These are phyloP conservation scores for Starmerella asiatica DNA, from an alignment of 805 yeast genomes.

Conservation along the genomic window DNA sequence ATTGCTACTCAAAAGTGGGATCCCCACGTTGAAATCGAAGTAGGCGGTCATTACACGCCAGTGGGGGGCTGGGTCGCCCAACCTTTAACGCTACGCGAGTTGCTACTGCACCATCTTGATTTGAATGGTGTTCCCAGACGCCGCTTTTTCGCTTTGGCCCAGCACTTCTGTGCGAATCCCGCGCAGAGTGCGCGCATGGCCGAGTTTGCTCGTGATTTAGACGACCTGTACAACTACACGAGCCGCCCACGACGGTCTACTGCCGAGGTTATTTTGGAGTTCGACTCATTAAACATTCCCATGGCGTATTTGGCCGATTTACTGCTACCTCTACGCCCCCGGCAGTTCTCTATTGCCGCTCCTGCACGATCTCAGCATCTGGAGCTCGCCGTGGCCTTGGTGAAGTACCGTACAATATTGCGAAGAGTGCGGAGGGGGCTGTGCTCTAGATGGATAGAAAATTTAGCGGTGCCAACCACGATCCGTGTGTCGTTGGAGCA, in stretches of 20 bases:
- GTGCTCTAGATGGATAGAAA: constrained; percentile 63
- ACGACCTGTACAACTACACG: constrained; percentile 82
- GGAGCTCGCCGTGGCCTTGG: constrained; percentile 70
- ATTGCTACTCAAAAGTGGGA: constrained; percentile 62
- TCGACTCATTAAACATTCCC: constrained; percentile 63
- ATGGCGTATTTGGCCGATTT: constrained; percentile 60
- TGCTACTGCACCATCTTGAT: constrained; percentile 71
- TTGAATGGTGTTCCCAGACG: constrained; percentile 70
- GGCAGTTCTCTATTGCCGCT: constrained; percentile 68
- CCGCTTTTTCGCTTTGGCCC: constrained; percentile 57
- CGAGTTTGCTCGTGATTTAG: constrained; percentile 64
- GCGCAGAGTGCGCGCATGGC: constrained; percentile 61
- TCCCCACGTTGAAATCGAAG: neutral
- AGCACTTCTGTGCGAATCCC: constrained; percentile 60
- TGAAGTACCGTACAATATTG: constrained; percentile 71
- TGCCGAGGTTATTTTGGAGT: constrained; percentile 71
- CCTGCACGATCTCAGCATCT: constrained; percentile 22
- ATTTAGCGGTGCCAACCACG: constrained; percentile 35
- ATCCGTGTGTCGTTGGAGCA: constrained; percentile 27
- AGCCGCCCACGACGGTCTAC: constrained; percentile 83
- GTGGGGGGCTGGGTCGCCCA: constrained; percentile 25
- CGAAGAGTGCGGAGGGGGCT: constrained; percentile 65
- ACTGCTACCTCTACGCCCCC: constrained; percentile 64
- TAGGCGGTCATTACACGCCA: neutral
- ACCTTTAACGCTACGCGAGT: constrained; percentile 51